Base-by-base conservation (phyloP, 306 rosid genomes). In the Datisca glomerata region DNA sequence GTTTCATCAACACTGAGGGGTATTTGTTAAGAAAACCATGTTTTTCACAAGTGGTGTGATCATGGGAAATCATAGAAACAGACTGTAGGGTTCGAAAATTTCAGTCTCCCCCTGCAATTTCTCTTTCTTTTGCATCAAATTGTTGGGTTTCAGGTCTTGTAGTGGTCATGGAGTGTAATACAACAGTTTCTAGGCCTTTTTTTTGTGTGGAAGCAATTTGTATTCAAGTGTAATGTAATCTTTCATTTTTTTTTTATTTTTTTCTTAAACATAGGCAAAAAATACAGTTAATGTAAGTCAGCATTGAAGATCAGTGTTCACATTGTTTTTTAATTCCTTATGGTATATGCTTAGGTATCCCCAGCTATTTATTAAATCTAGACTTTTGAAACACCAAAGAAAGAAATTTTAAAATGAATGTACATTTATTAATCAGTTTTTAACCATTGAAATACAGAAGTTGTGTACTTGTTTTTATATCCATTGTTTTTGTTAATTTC, bases 1-100 rank as follows among this genome's bases (percentile, higher is more conserved):
- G 96, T 85, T 64, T 61, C 61, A 41, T 79, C 87, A 32, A 78
- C 80, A 41, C 37, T n/a, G 65, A 69, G 78, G 81, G 86, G 68
- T 61, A 69, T 67, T 76, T 70, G 56, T 67, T 61, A 42, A 50
- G 67, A 67, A 56, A 84, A 70, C 78, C 18, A 45, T 64, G 67
- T n/a, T n/a, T n/a, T n/a, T 72, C 83, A 60, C 80, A 14, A 27
- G 36, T 8, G 22, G 29, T 23, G 84, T 75, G 93, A 83, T 55
- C 21, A 63, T 63, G 49, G 70, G 87, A 61, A 12, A 46, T 40
- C 39, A 51, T 49, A 59, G 67, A 29, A 12, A 18, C 28, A 37
- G 68, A 66, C 67, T 47, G n/a, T 41, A 70, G 72, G 59, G 77
- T 64, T 62, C 77, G 43, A 58, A 40, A 59, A 56, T 20, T 39